Base-by-base conservation (phyloP, 2,329 filamentous ascomycete genomes). In the Colletotrichum truncatum region DNA sequence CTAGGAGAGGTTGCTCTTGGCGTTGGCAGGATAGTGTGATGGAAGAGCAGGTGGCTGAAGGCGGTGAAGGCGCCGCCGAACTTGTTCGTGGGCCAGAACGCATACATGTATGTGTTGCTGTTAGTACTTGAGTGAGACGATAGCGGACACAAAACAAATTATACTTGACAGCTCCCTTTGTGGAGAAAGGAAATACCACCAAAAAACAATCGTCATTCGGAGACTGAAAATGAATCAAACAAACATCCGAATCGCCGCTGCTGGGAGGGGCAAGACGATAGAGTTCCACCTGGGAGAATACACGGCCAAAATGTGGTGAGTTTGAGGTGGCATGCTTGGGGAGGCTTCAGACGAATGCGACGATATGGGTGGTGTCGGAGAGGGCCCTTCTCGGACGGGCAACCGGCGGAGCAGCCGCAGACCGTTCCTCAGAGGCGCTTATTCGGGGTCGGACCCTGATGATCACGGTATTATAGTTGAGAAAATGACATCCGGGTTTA, bases 371-470 rank as follows among this genome's bases (percentile, higher is more conserved):
- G 56, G 56, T 48, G 25, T 53, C 39, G 48, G 48, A 39, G 48
- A 54, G 39, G 23, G 41, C 18, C 32, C 36, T 48, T 41, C 26
- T 56, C 26, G 21, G 21, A 18, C 30, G 30, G 28, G n/a, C n/a
- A 48, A 23, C 18, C 14, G 36, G n/a, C 23, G 34, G 55, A 60
- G 28, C 41, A 52, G 48, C 39, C 39, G 49, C 48, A 51, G 18
- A 46, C 41, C 39, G 25, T 54, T 41, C 34, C 18, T 48, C 12
- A 34, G 28, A 61, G 49, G n/a, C n/a, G n/a, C 61, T 18, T 9
- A 62, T 55, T 43, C 62, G 57, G 49, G 57, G 28, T 55, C 57
- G 41, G 62, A 62, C 62, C 62, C 62, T 65, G 57, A 55, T 55
- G 49, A 55, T 55, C 62, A 49, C 34, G 30, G 14, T 60, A 38